Conservation (phyloP, 345 rosid genomes). For the thale cress (Arabidopsis thaliana) region TAIR10.1 NC_003070.9:24129001-24129500, state of each 20-base stretch:
- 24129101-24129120: constrained; percentile 31
- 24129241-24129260: neutral
- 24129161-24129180: neutral
- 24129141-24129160: neutral
- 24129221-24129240: neutral
- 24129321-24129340: neutral
- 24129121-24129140: neutral
- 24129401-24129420: too few species aligned
- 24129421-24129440: too few species aligned
- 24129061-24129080: constrained; percentile 41
- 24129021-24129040: constrained; percentile 37
- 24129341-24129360: neutral
- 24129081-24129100: constrained; percentile 42
- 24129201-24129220: neutral
- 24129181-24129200: neutral
- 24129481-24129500: too few species aligned
- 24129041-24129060: constrained; percentile 45
- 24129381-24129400: too few species aligned
- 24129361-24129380: too few species aligned
- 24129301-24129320: neutral
- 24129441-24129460: too few species aligned
- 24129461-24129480: too few species aligned
- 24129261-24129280: neutral
- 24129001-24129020: constrained; percentile 47
- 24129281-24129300: neutral